Evolutionary conservation across 2,329 filamentous ascomycete genomes (phyloP).

Genomic region (Penicillium vulpinum): DNA sequence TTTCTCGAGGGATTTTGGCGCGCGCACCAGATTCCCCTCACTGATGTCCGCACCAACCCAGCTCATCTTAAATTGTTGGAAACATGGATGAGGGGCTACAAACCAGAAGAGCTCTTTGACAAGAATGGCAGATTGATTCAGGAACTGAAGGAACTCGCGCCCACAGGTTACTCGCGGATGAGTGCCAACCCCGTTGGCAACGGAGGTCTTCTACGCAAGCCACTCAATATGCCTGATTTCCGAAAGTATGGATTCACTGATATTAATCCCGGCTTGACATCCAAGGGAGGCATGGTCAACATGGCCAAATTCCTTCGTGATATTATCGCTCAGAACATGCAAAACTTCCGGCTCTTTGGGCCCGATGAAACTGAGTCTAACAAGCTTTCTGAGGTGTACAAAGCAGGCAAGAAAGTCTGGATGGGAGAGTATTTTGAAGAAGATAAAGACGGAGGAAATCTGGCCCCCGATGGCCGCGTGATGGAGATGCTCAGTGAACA

Average conservation of each 20-base stretch:
- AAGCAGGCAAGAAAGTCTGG: conserved; percentile 77
- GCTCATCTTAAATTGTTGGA: conserved; percentile 68
- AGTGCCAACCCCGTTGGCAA: conserved; percentile 76
- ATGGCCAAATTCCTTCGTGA: conserved; percentile 69
- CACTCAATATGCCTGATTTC: conserved; percentile 70
- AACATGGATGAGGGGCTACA: conserved; percentile 74
- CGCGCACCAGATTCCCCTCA: conserved; percentile 74
- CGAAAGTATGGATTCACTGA: conserved; percentile 65
- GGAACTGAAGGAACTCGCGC: conserved; percentile 65
- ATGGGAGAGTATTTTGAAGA: conserved; percentile 76
- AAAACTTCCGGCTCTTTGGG: conserved; percentile 73
- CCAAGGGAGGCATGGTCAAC: conserved; percentile 66
- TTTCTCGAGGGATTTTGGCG: conserved; percentile 77
- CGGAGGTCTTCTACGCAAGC: conserved; percentile 66
- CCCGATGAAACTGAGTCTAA: conserved; percentile 82
- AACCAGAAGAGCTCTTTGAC: conserved; percentile 70
- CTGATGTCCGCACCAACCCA: conserved; percentile 66
- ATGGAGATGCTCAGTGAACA: conserved; percentile 87
- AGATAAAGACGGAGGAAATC: conserved; percentile 71
- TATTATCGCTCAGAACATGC: conserved; percentile 63
- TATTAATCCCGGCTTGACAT: conserved; percentile 59
- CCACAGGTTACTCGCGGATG: conserved; percentile 67
- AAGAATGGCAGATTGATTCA: conserved; percentile 62
- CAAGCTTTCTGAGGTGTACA: conserved; percentile 71
- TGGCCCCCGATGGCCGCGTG: conserved; percentile 67